Conservation (phyloP, 164 flowering plant genomes). For the Kingdonia uniflora region DNA sequence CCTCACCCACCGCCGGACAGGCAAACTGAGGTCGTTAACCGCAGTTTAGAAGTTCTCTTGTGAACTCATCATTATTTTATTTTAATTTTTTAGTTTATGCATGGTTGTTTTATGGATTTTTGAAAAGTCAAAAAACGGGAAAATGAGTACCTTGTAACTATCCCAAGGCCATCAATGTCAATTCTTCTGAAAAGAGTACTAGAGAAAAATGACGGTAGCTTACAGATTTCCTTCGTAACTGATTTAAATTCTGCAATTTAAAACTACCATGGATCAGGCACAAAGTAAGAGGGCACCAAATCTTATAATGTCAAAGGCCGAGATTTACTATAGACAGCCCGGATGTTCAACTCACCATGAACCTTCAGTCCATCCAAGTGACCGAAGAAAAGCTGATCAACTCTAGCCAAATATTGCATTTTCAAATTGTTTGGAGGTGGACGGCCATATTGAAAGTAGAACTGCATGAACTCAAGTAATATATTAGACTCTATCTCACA, state of each 20-base stretch:
- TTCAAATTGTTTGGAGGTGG: slow-evolving; percentile 82
- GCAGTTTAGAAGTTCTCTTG: no score
- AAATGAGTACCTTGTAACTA: slow-evolving; percentile 56
- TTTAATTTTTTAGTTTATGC: no score
- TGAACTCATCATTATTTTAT: no score
- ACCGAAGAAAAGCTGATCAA: slow-evolving; percentile 63
- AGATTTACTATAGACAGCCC: no score
- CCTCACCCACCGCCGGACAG: no score
- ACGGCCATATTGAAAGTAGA: slow-evolving; percentile 90
- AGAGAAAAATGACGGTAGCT: slow-evolving; percentile 93
- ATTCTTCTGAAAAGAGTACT: slow-evolving; percentile 66
- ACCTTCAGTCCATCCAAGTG: slow-evolving; percentile 65
- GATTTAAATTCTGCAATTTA: slow-evolving; percentile 60
- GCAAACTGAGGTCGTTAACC: no score
- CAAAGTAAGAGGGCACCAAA: background rate
- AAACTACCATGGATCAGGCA: background rate
- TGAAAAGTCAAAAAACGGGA: background rate
- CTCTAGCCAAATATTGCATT: slow-evolving; percentile 51
- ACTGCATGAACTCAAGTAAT: slow-evolving; percentile 46
- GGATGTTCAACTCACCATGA: slow-evolving; percentile 42
- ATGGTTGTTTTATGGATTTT: no score
- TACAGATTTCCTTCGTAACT: slow-evolving; percentile 80
- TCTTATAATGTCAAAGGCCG: no score
- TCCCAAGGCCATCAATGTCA: slow-evolving; percentile 52
- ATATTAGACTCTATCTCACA: slow-evolving; percentile 5